Evolutionary conservation across 495 filamentous ascomycete species (phyloP).

Genomic region (Penicillium coprophilum): DNA sequence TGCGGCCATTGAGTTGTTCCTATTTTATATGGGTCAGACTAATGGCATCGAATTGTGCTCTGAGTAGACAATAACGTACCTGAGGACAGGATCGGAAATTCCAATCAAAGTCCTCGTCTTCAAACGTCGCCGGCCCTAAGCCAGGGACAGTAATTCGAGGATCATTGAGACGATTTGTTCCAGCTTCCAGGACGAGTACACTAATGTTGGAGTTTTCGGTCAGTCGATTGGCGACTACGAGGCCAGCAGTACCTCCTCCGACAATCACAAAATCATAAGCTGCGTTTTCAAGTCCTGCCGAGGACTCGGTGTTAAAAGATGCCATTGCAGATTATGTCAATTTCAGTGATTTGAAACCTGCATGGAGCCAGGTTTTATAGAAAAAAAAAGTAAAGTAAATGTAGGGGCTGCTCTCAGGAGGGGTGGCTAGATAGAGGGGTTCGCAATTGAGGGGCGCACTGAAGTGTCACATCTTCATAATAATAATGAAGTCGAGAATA

Average conservation of each 20-base stretch:
- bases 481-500: too few relatives aligned
- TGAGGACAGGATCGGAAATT: constrained; percentile 51
- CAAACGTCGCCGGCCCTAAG: constrained; percentile 36
- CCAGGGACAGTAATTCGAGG: constrained; percentile 44
- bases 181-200: constrained; percentile 57
- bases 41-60: too few relatives aligned
- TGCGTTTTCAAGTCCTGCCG: constrained; percentile 4
- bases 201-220: constrained; percentile 40
- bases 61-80: constrained; percentile 23
- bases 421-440: too few relatives aligned
- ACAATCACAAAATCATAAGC: constrained; percentile 21
- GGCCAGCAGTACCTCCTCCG: constrained; percentile 24
- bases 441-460: too few relatives aligned
- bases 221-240: constrained; percentile 50
- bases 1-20: constrained; percentile 27
- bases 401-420: not conserved
- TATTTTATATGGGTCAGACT: constrained; percentile 1
- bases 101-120: constrained; percentile 55
- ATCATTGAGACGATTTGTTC: constrained; percentile 43
- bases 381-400: too few relatives aligned
- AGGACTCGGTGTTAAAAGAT: constrained; percentile 14
- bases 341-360: not conserved
- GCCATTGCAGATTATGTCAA: not conserved
- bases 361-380: not conserved
- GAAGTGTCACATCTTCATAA: too few relatives aligned